Percentiles rank a stretch among this genome's conserved stretches.
Evolutionary conservation across 805 yeast genomes (phyloP).

Genomic region (Hanseniaspora mollemarum): DNA sequence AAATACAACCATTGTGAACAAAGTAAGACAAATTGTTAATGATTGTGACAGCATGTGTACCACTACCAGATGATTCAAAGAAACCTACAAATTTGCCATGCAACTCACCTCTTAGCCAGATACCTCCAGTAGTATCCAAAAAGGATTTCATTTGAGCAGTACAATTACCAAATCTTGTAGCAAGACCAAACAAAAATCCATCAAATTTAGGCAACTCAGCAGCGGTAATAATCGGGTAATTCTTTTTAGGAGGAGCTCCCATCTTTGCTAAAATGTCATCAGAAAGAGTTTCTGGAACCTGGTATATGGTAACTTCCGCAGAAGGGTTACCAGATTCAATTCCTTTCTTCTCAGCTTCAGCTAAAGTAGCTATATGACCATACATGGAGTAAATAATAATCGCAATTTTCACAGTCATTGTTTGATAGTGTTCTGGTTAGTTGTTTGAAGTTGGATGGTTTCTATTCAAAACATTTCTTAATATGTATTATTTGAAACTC

Average conservation of each 20-base stretch:
- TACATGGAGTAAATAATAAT: constrained; percentile 71
- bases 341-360: constrained; percentile 59
- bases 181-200: constrained; percentile 74
- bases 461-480: no score
- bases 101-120: constrained; percentile 67
- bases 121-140: constrained; percentile 67
- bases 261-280: constrained; percentile 48
- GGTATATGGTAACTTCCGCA: constrained; percentile 51
- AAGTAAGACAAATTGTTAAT: constrained; percentile 52
- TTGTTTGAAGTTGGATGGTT: no score
- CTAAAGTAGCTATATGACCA: constrained; percentile 63
- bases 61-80: constrained; percentile 66
- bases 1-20: constrained; percentile 72
- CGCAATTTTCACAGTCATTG: constrained; percentile 40
- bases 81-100: constrained; percentile 64
- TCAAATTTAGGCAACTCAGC: constrained; percentile 55
- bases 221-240: constrained; percentile 50
- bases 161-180: constrained; percentile 72
- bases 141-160: constrained; percentile 71
- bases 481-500: no score
- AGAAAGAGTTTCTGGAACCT: constrained; percentile 67
- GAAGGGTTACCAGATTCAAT: constrained; percentile 56
- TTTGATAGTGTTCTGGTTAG: not conserved
- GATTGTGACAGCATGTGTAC: constrained; percentile 69
- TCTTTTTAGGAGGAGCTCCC: constrained; percentile 54